These are phyloP conservation scores for Debaryomyces hansenii DNA, from an alignment of 805 yeast genomes.

Conservation along the genomic window DNA sequence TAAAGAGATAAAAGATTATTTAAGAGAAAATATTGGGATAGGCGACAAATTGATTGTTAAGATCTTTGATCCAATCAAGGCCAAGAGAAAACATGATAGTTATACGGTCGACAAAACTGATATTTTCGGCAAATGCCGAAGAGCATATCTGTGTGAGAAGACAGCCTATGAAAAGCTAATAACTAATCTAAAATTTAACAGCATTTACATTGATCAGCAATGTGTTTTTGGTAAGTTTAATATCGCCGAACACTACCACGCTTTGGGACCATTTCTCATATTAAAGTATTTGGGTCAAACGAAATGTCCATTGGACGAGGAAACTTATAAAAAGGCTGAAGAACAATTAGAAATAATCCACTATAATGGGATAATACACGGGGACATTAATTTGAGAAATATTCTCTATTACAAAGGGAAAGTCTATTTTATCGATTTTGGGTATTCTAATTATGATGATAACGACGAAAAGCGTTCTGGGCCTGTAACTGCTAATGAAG, in stretches of 20 bases:
- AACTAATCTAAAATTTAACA: not conserved
- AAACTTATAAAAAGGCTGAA: not conserved
- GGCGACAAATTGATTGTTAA: not conserved
- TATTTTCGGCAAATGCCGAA: not conserved
- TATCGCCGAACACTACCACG: slow-evolving; percentile 1
- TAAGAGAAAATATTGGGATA: not conserved
- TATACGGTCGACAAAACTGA: not conserved
- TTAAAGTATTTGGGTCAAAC: not conserved
- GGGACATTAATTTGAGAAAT: not conserved
- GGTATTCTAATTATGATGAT: not conserved
- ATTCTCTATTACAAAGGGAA: not conserved
- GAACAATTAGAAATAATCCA: not conserved
- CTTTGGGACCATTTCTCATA: slow-evolving; percentile 1
- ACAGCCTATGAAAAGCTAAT: not conserved
- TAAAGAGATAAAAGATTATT: not conserved
- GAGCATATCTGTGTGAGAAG: not conserved
- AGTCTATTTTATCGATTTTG: not conserved
- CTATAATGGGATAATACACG: not conserved
- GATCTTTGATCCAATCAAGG: not conserved
- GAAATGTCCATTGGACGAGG: not conserved
- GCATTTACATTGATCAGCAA: not conserved
- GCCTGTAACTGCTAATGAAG: not conserved
- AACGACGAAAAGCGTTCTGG: not conserved
- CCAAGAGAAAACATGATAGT: not conserved
- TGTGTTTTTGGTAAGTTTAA: not conserved